Evolutionary conservation across 2,329 filamentous ascomycete species (phyloP), one percentile per base, ranked within the genome.

Genomic region (Epichloe scottii): DNA sequence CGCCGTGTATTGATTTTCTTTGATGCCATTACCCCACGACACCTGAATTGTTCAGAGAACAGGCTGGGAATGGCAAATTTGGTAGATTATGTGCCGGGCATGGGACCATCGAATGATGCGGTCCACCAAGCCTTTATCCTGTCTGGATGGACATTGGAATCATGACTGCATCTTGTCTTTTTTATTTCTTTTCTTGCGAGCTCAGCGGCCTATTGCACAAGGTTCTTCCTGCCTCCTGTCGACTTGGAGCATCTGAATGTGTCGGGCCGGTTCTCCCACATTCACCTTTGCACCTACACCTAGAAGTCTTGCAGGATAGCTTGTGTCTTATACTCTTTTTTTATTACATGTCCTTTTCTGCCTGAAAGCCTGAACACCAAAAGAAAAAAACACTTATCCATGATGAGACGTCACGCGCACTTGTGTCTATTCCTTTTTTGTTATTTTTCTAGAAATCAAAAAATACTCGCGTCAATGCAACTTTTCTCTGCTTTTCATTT

Each of bases 261-360:
- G 48, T 49, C 41, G 53, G 55, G 55, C 54, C 51, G 56, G 56
- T n/a, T 54, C 51, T 56, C 55, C 48, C 53, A 53, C 54, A 54
- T 53, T 57, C 48, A 44, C 21, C 3, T 39, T 15, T 15, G 33
- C n/a, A 37, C 39, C 45, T 30, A 30, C 26, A 30, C 26, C 26
- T 19, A 50, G 21, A 42, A 43, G 30, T 37, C 23, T 41, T 34
- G 17, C 21, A 37, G 45, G 34, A 48, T 39, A 15, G 34, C 40
- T 23, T 12, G 33, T 48, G 30, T 38, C 43, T 34, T 43, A 15
- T 19, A 12, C 10, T 35, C n/a, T 33, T 30, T 33, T 48, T 41
- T 39, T 40, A 3, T 21, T 6, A 12, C 26, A 17, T 19, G 23
- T 34, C 26, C 10, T 3, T 42, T 42, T 26, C 2, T 42, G 19